These are phyloP conservation scores for Cladophialophora bantiana DNA, from an alignment of 2,329 filamentous ascomycete species.

Conservation along the genomic window DNA sequence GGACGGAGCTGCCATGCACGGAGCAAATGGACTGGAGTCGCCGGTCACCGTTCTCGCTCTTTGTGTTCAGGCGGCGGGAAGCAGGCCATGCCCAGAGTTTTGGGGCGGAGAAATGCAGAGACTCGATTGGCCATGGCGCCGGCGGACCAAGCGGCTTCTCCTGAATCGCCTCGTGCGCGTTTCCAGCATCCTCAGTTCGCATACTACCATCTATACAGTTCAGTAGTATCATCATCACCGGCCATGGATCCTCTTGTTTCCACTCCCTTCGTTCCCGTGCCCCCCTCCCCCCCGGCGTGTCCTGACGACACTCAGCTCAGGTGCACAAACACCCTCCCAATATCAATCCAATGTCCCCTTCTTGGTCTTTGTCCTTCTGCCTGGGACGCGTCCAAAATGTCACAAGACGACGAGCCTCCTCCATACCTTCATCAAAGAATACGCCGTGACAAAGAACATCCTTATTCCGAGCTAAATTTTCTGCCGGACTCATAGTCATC, in stretches of 20 bases:
- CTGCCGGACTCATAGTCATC: constrained; percentile 19
- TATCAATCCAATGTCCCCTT: constrained; percentile 4
- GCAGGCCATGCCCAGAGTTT: constrained; percentile 8
- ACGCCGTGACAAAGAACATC: background rate
- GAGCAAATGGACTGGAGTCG: background rate
- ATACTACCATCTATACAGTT: background rate
- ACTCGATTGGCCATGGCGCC: background rate
- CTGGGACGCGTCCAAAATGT: constrained; percentile 21
- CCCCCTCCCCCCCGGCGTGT: constrained; percentile 1
- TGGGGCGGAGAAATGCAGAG: constrained; percentile 4
- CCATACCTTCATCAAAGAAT: background rate
- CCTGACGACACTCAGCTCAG: constrained; percentile 10
- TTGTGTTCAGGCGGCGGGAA: background rate
- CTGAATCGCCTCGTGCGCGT: constrained; percentile 30
- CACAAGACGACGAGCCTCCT: background rate
- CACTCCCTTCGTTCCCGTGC: background rate
- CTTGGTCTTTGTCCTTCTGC: background rate
- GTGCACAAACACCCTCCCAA: constrained; percentile 5
- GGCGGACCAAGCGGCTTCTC: constrained; percentile 31
- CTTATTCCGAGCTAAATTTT: background rate
- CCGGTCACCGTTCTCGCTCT: background rate
- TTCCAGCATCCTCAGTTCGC: constrained; percentile 22
- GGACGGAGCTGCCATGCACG: background rate
- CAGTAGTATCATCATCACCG: constrained; percentile 8
- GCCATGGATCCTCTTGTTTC: constrained; percentile 5